Percentiles rank a stretch among this genome's conserved stretches.
Conservation (phyloP, 192 early-diverging fungal species). For the Coemansia nantahalensis region DNA sequence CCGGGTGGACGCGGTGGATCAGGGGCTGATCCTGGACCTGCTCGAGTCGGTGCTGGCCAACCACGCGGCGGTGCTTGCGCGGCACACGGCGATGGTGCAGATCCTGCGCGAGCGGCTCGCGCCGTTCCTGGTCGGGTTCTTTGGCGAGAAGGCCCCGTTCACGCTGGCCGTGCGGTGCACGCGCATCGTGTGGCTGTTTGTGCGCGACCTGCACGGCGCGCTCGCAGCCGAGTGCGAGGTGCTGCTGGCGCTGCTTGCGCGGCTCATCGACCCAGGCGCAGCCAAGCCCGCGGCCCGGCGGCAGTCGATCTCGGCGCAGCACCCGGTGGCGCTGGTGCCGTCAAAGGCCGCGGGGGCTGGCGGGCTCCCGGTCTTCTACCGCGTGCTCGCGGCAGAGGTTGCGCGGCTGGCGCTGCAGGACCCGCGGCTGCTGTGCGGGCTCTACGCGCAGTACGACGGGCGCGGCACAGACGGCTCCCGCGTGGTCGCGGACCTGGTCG, state of each 20-base stretch:
- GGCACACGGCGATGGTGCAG: slow-evolving; percentile 71
- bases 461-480: slow-evolving; percentile 63
- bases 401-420: slow-evolving; percentile 63
- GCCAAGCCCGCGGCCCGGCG: background rate
- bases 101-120: slow-evolving; percentile 81
- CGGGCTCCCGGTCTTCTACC: slow-evolving; percentile 32
- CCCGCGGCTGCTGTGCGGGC: slow-evolving; percentile 58
- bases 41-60: slow-evolving; percentile 86
- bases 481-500: slow-evolving; percentile 79
- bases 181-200: slow-evolving; percentile 73
- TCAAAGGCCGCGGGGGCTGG: slow-evolving; percentile 2
- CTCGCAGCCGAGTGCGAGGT: slow-evolving; percentile 86
- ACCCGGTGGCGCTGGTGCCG: background rate
- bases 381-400: slow-evolving; percentile 40
- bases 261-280: slow-evolving; percentile 76
- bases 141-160: slow-evolving; percentile 80
- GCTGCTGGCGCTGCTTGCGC: slow-evolving; percentile 84
- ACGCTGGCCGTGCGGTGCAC: slow-evolving; percentile 77
- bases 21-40: slow-evolving; percentile 85
- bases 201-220: slow-evolving; percentile 56
- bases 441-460: slow-evolving; percentile 77
- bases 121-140: slow-evolving; percentile 91
- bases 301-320: slow-evolving; percentile 12
- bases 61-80: slow-evolving; percentile 71
- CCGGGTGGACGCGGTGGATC: slow-evolving; percentile 51